Conservation (phyloP, 2,329 filamentous ascomycete species). For the Nakataea oryzae region DNA sequence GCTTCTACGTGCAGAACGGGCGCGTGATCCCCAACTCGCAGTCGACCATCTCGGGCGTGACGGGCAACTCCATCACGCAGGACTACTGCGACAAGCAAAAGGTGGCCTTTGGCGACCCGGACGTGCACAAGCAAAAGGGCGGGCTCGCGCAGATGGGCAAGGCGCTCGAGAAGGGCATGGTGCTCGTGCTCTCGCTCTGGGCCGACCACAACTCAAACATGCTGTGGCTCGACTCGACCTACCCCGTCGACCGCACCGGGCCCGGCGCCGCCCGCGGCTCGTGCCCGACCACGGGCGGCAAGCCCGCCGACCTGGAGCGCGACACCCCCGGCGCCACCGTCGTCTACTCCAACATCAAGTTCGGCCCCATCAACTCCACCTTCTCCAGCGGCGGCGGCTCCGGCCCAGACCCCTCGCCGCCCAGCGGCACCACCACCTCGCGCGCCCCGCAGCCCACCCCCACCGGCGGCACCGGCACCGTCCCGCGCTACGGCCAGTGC, state of each 20-base stretch:
- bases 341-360: conserved; percentile 32
- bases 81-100: conserved; percentile 50
- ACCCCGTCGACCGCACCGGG: conserved; percentile 36
- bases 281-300: conserved; percentile 41
- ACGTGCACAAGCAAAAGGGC: conserved; percentile 43
- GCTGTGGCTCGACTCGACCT: conserved; percentile 65
- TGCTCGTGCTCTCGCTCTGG: conserved; percentile 43
- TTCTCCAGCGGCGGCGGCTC: conserved; percentile 6
- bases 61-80: conserved; percentile 41
- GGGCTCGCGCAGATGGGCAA: conserved; percentile 47
- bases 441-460: background rate
- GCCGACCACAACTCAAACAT: conserved; percentile 60
- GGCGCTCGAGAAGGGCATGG: conserved; percentile 29
- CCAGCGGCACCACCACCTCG: background rate
- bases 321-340: conserved; percentile 36
- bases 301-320: conserved; percentile 36
- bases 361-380: conserved; percentile 19
- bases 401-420: background rate
- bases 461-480: background rate
- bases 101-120: conserved; percentile 40
- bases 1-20: conserved; percentile 55
- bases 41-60: conserved; percentile 24
- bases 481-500: background rate
- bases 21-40: conserved; percentile 43
- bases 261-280: conserved; percentile 43